Percentiles rank a stretch among this genome's conserved stretches.
These are phyloP conservation scores for Quercus mongolica DNA, from an alignment of 306 rosid species.

Conservation along the genomic window DNA sequence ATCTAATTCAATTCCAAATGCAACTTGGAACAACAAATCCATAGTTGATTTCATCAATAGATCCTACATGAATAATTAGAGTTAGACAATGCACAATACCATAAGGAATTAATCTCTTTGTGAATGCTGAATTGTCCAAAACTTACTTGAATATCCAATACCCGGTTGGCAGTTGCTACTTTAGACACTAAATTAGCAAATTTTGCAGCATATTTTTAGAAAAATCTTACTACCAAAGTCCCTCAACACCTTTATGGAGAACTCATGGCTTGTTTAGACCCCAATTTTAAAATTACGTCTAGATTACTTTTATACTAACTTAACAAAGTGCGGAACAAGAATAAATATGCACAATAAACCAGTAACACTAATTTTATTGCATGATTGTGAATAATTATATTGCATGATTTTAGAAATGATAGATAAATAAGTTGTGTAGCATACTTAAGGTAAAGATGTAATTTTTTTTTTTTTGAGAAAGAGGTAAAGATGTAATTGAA, in stretches of 20 bases:
- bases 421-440: too few species aligned
- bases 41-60: conserved; percentile 55
- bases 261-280: conserved; percentile 45
- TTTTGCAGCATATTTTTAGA: conserved; percentile 63
- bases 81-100: neutral
- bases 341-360: too few species aligned
- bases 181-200: conserved; percentile 50
- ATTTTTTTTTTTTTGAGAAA: too few species aligned
- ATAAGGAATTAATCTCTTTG: neutral
- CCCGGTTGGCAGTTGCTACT: conserved; percentile 35
- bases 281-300: too few species aligned
- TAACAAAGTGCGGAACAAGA: too few species aligned
- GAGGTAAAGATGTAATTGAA: too few species aligned
- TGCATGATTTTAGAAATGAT: too few species aligned
- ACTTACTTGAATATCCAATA: conserved; percentile 62
- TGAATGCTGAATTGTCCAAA: conserved; percentile 11
- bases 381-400: too few species aligned
- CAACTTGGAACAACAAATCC: conserved; percentile 75
- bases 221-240: conserved; percentile 52
- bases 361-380: too few species aligned
- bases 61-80: conserved; percentile 35
- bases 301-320: too few species aligned
- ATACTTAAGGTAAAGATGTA: too few species aligned
- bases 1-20: conserved; percentile 71
- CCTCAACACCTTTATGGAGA: conserved; percentile 64